These are phyloP conservation scores for Alternaria sp. DNA, from an alignment of 2,329 filamentous ascomycete species.

Conservation along the genomic window DNA sequence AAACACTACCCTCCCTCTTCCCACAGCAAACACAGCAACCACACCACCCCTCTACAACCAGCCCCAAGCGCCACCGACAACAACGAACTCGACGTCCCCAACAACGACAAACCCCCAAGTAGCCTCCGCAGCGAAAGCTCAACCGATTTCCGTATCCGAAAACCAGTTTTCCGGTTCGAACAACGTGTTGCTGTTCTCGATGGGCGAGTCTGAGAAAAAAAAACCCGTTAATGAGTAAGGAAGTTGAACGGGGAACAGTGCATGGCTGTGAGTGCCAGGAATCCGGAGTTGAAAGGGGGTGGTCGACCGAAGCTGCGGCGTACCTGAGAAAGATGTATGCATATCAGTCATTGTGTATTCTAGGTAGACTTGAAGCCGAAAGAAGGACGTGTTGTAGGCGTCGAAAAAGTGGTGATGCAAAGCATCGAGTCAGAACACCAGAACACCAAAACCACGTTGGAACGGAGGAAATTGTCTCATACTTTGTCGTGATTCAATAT, in stretches of 20 bases:
- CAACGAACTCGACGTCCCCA: not conserved
- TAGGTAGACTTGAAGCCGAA: not conserved
- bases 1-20: not conserved
- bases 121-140: not conserved
- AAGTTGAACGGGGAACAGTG: not conserved
- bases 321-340: no score
- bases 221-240: not conserved
- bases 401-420: not conserved
- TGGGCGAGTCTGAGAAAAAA: not conserved
- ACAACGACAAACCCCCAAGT: not conserved
- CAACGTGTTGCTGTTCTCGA: not conserved
- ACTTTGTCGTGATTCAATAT: slow-evolving; percentile 1
- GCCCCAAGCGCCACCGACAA: not conserved
- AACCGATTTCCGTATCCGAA: not conserved
- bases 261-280: not conserved
- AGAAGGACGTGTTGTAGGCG: not conserved
- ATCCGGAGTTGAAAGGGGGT: no score
- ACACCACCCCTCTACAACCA: not conserved
- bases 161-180: not conserved
- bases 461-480: not conserved
- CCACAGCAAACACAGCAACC: not conserved
- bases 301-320: not conserved
- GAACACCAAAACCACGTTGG: not conserved
- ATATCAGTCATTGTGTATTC: not conserved
- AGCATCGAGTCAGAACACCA: no score